A percentile compares a stretch with the other conserved stretches of the same genome.
Evolutionary conservation across 2,329 filamentous ascomycete genomes (phyloP).

Genomic region (Botryotinia convoluta): DNA sequence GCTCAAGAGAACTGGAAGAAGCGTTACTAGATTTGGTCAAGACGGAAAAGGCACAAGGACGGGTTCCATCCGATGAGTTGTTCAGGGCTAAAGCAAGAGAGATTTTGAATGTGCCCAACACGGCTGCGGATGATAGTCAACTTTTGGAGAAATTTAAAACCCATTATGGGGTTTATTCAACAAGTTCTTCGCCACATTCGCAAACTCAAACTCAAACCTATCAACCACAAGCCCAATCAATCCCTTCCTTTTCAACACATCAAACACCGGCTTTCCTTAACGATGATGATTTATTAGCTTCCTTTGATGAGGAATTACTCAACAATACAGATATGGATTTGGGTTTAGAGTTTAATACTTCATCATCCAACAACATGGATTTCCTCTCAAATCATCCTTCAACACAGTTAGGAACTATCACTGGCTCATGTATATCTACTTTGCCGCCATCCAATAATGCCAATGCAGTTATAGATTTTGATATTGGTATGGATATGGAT

Average conservation of each 20-base stretch:
- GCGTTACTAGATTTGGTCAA: slow-evolving; percentile 51
- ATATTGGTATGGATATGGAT: slow-evolving; percentile 3
- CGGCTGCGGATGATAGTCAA: slow-evolving; percentile 53
- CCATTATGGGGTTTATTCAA: slow-evolving; percentile 5
- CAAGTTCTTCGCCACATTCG: not conserved
- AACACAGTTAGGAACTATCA: not conserved
- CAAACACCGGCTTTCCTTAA: slow-evolving; percentile 18
- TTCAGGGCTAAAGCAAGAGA: slow-evolving; percentile 48
- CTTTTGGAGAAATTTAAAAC: slow-evolving; percentile 51
- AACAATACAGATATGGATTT: not conserved
- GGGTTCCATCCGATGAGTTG: slow-evolving; percentile 49
- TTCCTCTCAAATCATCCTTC: not conserved
- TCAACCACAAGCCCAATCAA: slow-evolving; percentile 11
- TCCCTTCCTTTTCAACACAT: not conserved
- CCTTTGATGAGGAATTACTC: slow-evolving; percentile 26
- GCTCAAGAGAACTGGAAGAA: slow-evolving; percentile 56
- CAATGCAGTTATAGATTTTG: slow-evolving; percentile 20
- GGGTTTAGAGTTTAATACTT: not conserved
- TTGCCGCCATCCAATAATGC: not conserved
- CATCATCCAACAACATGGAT: not conserved
- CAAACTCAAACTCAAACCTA: slow-evolving; percentile 2
- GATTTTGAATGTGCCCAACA: slow-evolving; percentile 47
- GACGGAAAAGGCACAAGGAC: slow-evolving; percentile 41
- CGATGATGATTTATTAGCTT: slow-evolving; percentile 29
- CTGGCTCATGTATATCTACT: not conserved